Evolutionary conservation across 139 green algal species (phyloP).

Genomic region (Nannochloris sp.): DNA sequence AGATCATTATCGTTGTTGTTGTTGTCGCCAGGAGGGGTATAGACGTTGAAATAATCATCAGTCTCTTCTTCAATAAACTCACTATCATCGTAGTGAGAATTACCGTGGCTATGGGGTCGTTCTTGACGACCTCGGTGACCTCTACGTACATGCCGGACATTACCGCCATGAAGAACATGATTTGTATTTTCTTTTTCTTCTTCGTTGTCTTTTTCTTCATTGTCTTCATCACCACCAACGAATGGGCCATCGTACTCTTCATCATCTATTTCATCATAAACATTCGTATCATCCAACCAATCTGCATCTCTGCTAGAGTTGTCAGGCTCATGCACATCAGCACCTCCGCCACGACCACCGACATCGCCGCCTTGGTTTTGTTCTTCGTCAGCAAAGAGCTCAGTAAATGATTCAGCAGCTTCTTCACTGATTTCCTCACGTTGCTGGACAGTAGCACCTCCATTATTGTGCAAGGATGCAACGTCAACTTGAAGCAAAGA

Average conservation of each 20-base stretch:
- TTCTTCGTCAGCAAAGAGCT: slow-evolving; percentile 26
- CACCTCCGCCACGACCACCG: not conserved
- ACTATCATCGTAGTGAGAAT: too few relatives aligned
- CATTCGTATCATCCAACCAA: too few relatives aligned
- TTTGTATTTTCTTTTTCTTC: not conserved
- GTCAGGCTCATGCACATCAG: not conserved
- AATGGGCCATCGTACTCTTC: not conserved
- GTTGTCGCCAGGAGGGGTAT: too few relatives aligned
- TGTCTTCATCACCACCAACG: too few relatives aligned
- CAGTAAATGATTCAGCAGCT: slow-evolving; percentile 22
- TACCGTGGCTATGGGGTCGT: slow-evolving; percentile 11
- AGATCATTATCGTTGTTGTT: not conserved
- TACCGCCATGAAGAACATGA: not conserved
- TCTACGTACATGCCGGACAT: not conserved
- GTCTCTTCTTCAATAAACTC: not conserved
- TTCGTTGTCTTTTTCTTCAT: not conserved
- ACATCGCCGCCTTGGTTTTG: not conserved
- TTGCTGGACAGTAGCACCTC: not conserved
- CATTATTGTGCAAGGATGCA: not conserved
- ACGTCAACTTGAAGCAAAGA: not conserved
- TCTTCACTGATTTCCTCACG: not conserved
- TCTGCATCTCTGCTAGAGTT: too few relatives aligned
- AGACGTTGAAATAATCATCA: too few relatives aligned
- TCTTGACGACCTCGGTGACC: slow-evolving; percentile 16
- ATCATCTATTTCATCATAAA: not conserved